These are phyloP conservation scores for Solanum sparsipilum DNA, from an alignment of 257 asterid species.

Conservation along the genomic window DNA sequence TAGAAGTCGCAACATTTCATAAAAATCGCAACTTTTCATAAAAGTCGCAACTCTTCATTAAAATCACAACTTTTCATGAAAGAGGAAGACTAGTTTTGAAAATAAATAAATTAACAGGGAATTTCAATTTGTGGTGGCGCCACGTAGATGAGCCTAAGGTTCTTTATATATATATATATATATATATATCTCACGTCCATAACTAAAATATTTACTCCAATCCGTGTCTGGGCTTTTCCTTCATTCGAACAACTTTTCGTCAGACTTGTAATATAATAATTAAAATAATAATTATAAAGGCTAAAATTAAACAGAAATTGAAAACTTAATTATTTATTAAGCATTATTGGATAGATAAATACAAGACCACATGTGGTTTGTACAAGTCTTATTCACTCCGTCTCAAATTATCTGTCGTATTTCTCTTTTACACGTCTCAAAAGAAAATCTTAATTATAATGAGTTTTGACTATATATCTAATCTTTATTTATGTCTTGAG, in stretches of 20 bases:
- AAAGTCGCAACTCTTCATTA: no score
- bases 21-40: no score
- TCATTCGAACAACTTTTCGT: not conserved
- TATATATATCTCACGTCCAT: not conserved
- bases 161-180: no score
- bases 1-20: no score
- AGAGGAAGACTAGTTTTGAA: no score
- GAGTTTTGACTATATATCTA: not conserved
- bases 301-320: not conserved
- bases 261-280: not conserved
- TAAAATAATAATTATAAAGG: not conserved
- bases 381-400: not conserved
- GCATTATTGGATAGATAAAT: not conserved
- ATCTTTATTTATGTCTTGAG: not conserved
- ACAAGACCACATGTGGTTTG: not conserved
- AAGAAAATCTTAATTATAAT: not conserved
- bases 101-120: no score
- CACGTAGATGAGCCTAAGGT: no score
- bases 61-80: no score
- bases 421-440: not conserved
- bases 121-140: accelerated
- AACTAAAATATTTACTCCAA: not conserved
- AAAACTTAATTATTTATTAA: not conserved
- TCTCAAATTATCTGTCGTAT: not conserved
- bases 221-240: not conserved